Conservation (phyloP, 345 rosid species). For the Lepidium didymum region DNA sequence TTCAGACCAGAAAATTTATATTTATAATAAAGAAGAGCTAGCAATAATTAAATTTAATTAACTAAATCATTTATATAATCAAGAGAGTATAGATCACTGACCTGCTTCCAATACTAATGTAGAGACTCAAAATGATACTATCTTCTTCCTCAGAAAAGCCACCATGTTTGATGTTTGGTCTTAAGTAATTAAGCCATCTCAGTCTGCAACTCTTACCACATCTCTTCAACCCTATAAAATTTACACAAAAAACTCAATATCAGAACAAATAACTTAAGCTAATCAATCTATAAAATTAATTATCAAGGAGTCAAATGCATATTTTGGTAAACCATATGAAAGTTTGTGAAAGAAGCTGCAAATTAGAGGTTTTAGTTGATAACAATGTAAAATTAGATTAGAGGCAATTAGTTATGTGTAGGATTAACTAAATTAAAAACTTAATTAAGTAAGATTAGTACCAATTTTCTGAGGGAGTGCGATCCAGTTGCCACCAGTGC, state of each 20-base stretch:
- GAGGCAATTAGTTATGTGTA: neutral
- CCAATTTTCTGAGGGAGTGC: slow-evolving; percentile 98
- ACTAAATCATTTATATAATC: neutral
- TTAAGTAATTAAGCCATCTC: slow-evolving; percentile 92
- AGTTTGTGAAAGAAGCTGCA: neutral
- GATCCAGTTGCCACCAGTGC: slow-evolving; percentile 97
- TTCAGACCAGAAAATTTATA: neutral
- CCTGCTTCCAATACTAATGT: slow-evolving; percentile 99
- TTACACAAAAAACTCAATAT: slow-evolving; percentile 3
- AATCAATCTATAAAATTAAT: neutral
- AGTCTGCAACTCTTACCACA: slow-evolving; percentile 98
- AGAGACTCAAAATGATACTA: slow-evolving; percentile 92
- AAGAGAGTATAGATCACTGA: slow-evolving; percentile 11
- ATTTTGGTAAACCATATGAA: neutral
- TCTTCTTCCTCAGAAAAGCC: slow-evolving; percentile 99
- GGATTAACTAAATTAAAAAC: neutral
- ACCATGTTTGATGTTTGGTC: slow-evolving; percentile 96
- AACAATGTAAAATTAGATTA: neutral
- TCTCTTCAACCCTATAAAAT: slow-evolving; percentile 76
- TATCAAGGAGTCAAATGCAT: neutral
- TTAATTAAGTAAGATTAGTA: slow-evolving; percentile 17
- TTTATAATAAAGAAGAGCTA: neutral
- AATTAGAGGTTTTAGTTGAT: neutral
- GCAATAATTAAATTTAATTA: neutral
- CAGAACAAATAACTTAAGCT: neutral